Percentiles rank a stretch among this genome's conserved stretches.
These are phyloP conservation scores for Paraconiothyrium brasiliense DNA, from an alignment of 2,329 filamentous ascomycete species.

Conservation along the genomic window DNA sequence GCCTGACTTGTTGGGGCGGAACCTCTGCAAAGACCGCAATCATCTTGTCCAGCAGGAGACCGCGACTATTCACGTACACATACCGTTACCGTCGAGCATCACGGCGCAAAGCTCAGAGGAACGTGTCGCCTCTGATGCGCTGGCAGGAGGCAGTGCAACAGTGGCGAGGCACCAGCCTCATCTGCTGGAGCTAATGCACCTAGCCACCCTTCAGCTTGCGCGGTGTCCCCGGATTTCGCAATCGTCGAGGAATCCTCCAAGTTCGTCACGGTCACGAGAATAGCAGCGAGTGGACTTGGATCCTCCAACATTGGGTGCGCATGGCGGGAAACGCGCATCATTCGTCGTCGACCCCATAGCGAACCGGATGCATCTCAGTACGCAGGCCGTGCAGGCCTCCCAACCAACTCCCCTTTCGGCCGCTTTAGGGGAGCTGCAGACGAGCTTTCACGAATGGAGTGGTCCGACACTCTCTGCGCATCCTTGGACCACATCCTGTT, in stretches of 20 bases:
- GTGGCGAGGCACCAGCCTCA: slow-evolving; percentile 46
- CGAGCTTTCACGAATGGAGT: slow-evolving; percentile 28
- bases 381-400: slow-evolving; percentile 26
- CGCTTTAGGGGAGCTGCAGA: slow-evolving; percentile 40
- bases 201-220: slow-evolving; percentile 40
- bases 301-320: slow-evolving; percentile 28
- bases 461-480: slow-evolving; percentile 21
- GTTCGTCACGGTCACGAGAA: slow-evolving; percentile 40
- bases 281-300: slow-evolving; percentile 27
- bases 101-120: background rate
- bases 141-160: slow-evolving; percentile 30
- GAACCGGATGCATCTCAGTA: slow-evolving; percentile 27
- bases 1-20: slow-evolving; percentile 31
- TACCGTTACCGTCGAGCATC: background rate
- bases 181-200: slow-evolving; percentile 36
- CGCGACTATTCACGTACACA: slow-evolving; percentile 14
- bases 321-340: slow-evolving; percentile 36
- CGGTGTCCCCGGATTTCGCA: slow-evolving; percentile 17
- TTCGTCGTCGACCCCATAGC: slow-evolving; percentile 32
- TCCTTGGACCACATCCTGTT: slow-evolving; percentile 18
- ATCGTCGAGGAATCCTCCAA: slow-evolving; percentile 27
- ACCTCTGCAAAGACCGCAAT: slow-evolving; percentile 14
- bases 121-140: slow-evolving; percentile 35
- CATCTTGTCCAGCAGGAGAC: slow-evolving; percentile 29
- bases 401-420: slow-evolving; percentile 30